Evolutionary conservation across 1,284 basidiomycete species (phyloP), one percentile per base, ranked within the genome.

Genomic region (Apiotrichum mycotoxinovorans): DNA sequence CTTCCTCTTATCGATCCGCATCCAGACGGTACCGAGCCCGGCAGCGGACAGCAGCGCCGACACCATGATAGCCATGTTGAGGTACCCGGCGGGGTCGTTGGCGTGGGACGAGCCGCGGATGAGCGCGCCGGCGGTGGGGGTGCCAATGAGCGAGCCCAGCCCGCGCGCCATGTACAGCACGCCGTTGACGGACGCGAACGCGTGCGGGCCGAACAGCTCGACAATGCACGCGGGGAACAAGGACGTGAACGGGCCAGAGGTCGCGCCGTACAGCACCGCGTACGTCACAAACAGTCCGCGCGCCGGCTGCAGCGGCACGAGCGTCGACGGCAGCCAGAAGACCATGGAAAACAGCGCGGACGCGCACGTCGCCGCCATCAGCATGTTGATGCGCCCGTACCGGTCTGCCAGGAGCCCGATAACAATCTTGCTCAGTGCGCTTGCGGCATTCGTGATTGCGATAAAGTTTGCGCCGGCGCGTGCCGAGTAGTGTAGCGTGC

Each of bases 341-440:
- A 51, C 58, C 22, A 72, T 66, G 33, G 63, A 63, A 11, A 67
- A 58, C 4, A 72, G 43, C 5, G 70, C 67, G 3, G 66, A 67
- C 20, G 69, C 52, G 17, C 62, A 51, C 0, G 71, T 70, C 14
- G 69, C 66, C 2, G 71, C 58, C 4, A 75, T 55, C 25, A 77
- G 63, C 33, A 69, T 67, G 65, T 77, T 75, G 57, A 76, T 63
- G n/a, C 65, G 62, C 1, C 76, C 76, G 8, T 64, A 60, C 11
- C 63, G 60, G 50, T 76, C 74, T 0, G 76, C 75, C 0, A 74
- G 40, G 8, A 72, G 51, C 41, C 73, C 74, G 14, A 74, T 65
- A 3, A 67, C 30, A 20, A 76, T 67, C 40, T 76, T 74, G n/a
- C 76, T 72, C n/a, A 74, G 37, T 9, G 68, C 66, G 48, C 66